A percentile compares a stretch with the other conserved stretches of the same genome.
phyloP scores from a whole-genome alignment of 768 basidiomycete genomes.

The Kwoniella botswanensis region DNA sequence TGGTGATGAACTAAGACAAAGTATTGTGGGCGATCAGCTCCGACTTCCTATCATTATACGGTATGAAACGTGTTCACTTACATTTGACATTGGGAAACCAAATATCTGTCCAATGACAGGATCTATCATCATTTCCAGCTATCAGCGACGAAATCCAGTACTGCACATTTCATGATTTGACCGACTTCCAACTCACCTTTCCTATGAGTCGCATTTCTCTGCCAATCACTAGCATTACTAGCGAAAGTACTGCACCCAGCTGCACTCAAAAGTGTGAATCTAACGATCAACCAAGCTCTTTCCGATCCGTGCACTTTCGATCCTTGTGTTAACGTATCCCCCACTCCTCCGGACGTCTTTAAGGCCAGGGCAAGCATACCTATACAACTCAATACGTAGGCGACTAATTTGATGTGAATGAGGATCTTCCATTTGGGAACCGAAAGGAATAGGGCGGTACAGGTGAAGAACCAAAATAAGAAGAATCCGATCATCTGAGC shows the following conservation, averaged over 20 bases:
- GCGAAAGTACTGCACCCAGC: conserved; percentile 50
- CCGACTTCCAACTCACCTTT: conserved; percentile 9
- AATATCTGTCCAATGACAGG: conserved; percentile 48
- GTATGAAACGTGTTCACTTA: conserved; percentile 3
- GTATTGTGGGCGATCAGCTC: background rate
- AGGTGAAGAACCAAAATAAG: conserved; percentile 34
- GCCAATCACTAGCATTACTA: conserved; percentile 48
- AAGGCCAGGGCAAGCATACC: conserved; percentile 42
- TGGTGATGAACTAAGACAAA: conserved; percentile 34
- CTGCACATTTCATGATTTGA: background rate
- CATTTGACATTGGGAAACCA: conserved; percentile 51
- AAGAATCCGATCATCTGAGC: conserved; percentile 40
- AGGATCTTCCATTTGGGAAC: conserved; percentile 42
- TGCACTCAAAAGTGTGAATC: conserved; percentile 40
- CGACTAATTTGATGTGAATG: conserved; percentile 36
- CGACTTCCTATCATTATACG: too few relatives aligned
- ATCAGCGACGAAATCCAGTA: background rate
- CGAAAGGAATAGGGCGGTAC: conserved; percentile 18
- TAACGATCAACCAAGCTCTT: conserved; percentile 41
- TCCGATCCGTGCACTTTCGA: conserved; percentile 29
- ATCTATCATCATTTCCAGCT: conserved; percentile 9
- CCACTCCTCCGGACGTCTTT: conserved; percentile 27
- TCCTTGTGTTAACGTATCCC: conserved; percentile 26
- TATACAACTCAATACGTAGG: conserved; percentile 32
- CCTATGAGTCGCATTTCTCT: conserved; percentile 38